Percentiles rank a stretch among this genome's conserved stretches.
These are phyloP conservation scores for Allium fistulosum DNA, from an alignment of 106 monocot genomes.

Conservation along the genomic window DNA sequence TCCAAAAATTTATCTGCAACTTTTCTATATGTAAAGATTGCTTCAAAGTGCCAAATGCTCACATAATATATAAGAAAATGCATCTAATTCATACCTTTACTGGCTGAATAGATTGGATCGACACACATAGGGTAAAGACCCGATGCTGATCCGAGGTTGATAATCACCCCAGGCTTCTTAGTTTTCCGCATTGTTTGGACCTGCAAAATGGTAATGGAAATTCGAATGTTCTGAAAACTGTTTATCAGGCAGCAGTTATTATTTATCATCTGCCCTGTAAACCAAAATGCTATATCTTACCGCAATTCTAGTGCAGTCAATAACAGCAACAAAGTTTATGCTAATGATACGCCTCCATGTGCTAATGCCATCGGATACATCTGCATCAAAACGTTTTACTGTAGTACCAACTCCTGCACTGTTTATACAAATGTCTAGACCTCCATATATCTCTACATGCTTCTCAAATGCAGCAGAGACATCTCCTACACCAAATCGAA, in stretches of 20 bases:
- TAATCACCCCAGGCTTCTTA: constrained; percentile 64
- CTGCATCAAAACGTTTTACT: constrained; percentile 39
- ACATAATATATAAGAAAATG: no score
- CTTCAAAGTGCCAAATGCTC: no score
- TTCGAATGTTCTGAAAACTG: background rate
- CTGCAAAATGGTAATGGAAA: constrained; percentile 22
- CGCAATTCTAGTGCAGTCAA: constrained; percentile 77
- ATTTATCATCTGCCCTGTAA: no score
- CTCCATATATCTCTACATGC: constrained; percentile 63
- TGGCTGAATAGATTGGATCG: constrained; percentile 66
- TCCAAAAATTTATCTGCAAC: no score
- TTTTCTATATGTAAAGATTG: no score
- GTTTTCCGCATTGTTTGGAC: constrained; percentile 52
- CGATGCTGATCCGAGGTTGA: constrained; percentile 84
- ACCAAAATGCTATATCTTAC: constrained; percentile 17
- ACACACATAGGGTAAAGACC: constrained; percentile 62
- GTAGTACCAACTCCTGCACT: constrained; percentile 56
- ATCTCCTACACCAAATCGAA: constrained; percentile 28
- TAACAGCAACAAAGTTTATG: constrained; percentile 68
- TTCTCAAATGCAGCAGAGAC: constrained; percentile 72
- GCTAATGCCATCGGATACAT: constrained; percentile 60
- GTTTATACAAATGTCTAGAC: constrained; percentile 86
- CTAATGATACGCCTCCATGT: constrained; percentile 78
- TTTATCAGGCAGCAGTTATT: no score
- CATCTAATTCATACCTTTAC: constrained; percentile 45